Evolutionary conservation across 2,329 filamentous ascomycete species (phyloP).

Genomic region (Chalaropsis thielavioides): DNA sequence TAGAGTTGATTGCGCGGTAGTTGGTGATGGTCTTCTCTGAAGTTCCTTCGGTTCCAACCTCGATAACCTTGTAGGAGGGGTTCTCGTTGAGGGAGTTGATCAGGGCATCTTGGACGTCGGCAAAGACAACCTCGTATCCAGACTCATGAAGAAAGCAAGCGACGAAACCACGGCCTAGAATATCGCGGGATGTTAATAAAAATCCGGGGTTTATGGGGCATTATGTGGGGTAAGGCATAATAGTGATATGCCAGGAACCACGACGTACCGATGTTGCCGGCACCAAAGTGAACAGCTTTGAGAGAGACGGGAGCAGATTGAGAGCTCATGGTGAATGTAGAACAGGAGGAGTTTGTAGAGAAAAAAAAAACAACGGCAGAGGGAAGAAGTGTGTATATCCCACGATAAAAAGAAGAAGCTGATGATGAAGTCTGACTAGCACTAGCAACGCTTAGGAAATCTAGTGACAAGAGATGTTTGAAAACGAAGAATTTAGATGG

Average conservation of each 20-base stretch:
- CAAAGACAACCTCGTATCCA: conserved; percentile 89
- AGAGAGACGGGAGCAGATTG: conserved; percentile 26
- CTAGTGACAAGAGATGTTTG: conserved; percentile 1
- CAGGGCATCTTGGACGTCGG: conserved; percentile 76
- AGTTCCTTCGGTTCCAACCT: conserved; percentile 76
- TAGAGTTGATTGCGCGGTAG: conserved; percentile 94
- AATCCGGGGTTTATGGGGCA: background rate
- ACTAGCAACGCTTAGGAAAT: conserved; percentile 16
- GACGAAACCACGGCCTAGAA: conserved; percentile 57
- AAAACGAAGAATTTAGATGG: conserved; percentile 1
- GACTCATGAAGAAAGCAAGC: conserved; percentile 89
- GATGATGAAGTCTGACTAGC: too few relatives aligned
- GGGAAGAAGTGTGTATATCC: background rate
- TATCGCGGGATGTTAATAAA: conserved; percentile 2
- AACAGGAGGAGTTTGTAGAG: conserved; percentile 17
- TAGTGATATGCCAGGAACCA: background rate
- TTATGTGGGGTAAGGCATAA: background rate
- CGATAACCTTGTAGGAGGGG: conserved; percentile 76
- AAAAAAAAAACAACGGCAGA: conserved; percentile 9
- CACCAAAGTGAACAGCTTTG: conserved; percentile 73
- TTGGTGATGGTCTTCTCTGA: conserved; percentile 74
- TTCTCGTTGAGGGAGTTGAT: conserved; percentile 65
- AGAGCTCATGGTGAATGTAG: conserved; percentile 21
- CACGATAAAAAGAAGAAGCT: background rate
- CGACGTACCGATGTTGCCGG: conserved; percentile 60